A percentile compares a stretch with the other conserved stretches of the same genome.
Evolutionary conservation across 2,329 filamentous ascomycete species (phyloP).

Genomic region (Exophiala aquamarina): DNA sequence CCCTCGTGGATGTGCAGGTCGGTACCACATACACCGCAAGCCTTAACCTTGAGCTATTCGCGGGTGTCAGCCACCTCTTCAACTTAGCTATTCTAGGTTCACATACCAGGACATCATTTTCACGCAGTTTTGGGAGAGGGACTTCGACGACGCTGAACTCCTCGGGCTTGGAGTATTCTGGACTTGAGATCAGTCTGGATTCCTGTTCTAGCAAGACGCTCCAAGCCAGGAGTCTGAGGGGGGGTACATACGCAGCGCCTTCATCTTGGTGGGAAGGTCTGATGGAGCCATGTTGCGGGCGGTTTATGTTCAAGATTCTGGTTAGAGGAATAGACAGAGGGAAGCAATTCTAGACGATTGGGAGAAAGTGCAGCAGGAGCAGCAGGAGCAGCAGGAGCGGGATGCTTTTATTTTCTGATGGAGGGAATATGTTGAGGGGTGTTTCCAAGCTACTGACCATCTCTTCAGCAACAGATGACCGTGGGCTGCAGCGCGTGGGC

Average conservation of each 20-base stretch:
- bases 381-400: background rate
- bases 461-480: too few species aligned
- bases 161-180: slow-evolving; percentile 60
- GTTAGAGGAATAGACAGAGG: too few species aligned
- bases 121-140: slow-evolving; percentile 60
- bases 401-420: background rate
- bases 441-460: background rate
- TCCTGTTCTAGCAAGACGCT: background rate
- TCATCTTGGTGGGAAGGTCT: slow-evolving; percentile 56
- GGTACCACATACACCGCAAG: slow-evolving; percentile 63
- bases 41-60: slow-evolving; percentile 63
- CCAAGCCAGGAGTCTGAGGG: background rate
- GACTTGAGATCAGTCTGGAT: background rate
- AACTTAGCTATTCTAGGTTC: background rate
- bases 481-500: too few species aligned
- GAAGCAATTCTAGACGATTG: background rate
- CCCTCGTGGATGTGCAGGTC: slow-evolving; percentile 61
- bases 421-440: slow-evolving; percentile 19
- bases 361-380: slow-evolving; percentile 3
- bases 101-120: slow-evolving; percentile 58
- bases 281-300: slow-evolving; percentile 33
- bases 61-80: slow-evolving; percentile 26
- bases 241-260: slow-evolving; percentile 57
- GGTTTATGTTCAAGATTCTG: background rate
- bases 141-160: slow-evolving; percentile 62